A percentile compares a stretch with the other conserved stretches of the same genome.
phyloP scores from a whole-genome alignment of 192 early-diverging fungal species.

The Funneliformis mosseae region DNA sequence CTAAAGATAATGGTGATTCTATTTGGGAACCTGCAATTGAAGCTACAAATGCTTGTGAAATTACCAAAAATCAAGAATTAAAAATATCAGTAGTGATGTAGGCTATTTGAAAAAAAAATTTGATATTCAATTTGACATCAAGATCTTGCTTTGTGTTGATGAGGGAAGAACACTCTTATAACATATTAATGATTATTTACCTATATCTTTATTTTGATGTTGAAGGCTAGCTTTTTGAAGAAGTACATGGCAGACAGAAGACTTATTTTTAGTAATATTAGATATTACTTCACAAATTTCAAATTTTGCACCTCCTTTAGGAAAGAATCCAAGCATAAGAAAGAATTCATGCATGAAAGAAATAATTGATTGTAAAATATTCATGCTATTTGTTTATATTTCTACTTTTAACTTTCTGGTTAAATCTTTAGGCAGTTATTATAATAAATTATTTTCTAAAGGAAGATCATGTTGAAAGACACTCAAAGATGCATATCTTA shows the following conservation, averaged over 20 bases:
- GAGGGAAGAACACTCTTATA: neutral
- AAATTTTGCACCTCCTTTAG: neutral
- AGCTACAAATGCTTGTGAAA: no score
- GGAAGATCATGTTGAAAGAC: neutral
- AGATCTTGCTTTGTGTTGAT: neutral
- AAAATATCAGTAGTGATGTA: no score
- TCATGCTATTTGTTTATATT: neutral
- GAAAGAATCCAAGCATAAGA: no score
- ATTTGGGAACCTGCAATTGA: no score
- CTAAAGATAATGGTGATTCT: no score
- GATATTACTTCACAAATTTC: neutral
- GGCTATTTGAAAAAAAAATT: no score
- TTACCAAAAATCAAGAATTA: no score
- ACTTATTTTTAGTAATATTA: neutral
- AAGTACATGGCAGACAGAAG: neutral
- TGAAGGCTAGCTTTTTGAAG: neutral
- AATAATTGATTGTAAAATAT: no score
- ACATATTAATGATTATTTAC: neutral
- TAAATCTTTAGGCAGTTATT: no score
- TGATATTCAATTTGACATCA: neutral
- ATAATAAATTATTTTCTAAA: no score
- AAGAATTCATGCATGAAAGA: no score
- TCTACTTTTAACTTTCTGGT: neutral
- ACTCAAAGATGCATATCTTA: neutral
- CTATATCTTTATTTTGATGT: neutral